These are phyloP conservation scores for Xylaria grammica DNA, from an alignment of 495 filamentous ascomycete genomes.

Conservation along the genomic window DNA sequence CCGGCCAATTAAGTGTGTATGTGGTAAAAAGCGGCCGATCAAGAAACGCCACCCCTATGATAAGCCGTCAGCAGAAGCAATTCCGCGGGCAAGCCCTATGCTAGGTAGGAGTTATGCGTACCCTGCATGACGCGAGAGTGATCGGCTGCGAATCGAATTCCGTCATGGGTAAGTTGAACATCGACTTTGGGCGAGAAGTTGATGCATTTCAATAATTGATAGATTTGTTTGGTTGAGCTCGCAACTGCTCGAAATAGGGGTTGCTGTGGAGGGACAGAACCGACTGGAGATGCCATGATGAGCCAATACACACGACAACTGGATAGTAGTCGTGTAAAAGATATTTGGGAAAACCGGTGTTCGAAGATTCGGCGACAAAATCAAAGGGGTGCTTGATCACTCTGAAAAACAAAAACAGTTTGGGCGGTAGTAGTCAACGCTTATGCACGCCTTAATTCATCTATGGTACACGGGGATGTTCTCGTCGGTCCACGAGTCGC, in stretches of 20 bases:
- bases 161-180: constrained; percentile 80
- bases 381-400: constrained; percentile 5
- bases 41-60: constrained; percentile 77
- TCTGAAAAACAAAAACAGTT: constrained; percentile 20
- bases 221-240: constrained; percentile 84
- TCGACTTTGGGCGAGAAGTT: constrained; percentile 80
- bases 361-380: not conserved
- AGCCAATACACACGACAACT: not conserved
- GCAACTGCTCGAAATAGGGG: constrained; percentile 84
- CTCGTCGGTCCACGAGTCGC: constrained; percentile 32
- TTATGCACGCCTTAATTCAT: constrained; percentile 35
- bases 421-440: constrained; percentile 11
- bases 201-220: constrained; percentile 87
- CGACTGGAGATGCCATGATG: constrained; percentile 15
- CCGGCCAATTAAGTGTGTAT: constrained; percentile 63
- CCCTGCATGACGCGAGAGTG: constrained; percentile 86
- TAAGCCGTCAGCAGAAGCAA: constrained; percentile 17
- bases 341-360: not conserved
- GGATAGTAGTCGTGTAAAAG: not conserved
- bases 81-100: not conserved
- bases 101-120: constrained; percentile 30
- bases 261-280: constrained; percentile 25
- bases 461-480: constrained; percentile 49
- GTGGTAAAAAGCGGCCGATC: constrained; percentile 86
- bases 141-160: constrained; percentile 85